Base-by-base conservation (phyloP, 176 grass and related monocot genomes). In the Stipa capillata region DNA sequence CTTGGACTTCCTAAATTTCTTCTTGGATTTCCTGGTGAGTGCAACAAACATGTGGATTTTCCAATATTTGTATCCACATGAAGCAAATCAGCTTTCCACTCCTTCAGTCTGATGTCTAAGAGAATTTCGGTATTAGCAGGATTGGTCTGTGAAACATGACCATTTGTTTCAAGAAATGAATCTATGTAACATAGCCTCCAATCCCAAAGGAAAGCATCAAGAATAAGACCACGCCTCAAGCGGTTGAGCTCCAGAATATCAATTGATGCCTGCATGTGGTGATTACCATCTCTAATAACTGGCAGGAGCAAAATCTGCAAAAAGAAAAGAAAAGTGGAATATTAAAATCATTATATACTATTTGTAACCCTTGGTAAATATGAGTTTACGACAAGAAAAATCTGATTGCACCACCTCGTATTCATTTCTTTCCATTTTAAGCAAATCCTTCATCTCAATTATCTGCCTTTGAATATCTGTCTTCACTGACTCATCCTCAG, bases 241-340 rank as follows among this genome's bases (percentile, higher is more conserved):
- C 81, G 85, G 58, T 99, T 99, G 45, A 99, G 88, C 77, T 99
- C 86, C 78, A 95, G 87, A 80, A 99, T 83, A 85, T 99, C 91
- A 85, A 91, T 62, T 65, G 82, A 81, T 87, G 73, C 79, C 79
- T 83, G 79, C 59, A 84, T 68, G 64, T 76, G 64, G 54, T 86
- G 62, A 35, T 62, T 77, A 35, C 83, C 81, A 52, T 92, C 90
- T 62, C 66, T 84, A 45, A 84, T 87, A 85, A 91, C 82, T 68
- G 87, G 85, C 74, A 90, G 89, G 67, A 99, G 77, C 70, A 94
- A 69, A 64, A 93, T 83, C 96, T 99, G 73, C 71, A 73, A 74
- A 84, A 54, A 48, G 64, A 48, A 71, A 80, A 74, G 53, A n/a
- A n/a, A 64, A 55, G 55, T n/a, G n/a, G n/a, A 75, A 62, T 31